These are phyloP conservation scores for Serendipita sp. DNA, from an alignment of 1,284 basidiomycete species.

Conservation along the genomic window DNA sequence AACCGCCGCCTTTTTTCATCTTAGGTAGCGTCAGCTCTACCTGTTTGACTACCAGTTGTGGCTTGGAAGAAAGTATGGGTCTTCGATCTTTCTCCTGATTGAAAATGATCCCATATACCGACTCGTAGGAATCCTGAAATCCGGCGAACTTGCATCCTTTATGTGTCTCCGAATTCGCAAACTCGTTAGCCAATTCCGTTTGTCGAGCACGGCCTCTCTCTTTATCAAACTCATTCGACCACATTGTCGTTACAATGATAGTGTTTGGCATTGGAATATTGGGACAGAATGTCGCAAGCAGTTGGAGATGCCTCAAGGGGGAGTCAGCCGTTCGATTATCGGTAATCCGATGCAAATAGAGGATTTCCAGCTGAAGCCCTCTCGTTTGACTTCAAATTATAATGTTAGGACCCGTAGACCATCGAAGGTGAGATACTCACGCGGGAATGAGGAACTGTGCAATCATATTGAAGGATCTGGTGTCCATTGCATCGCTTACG, in stretches of 20 bases:
- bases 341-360: conserved; percentile 22
- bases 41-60: no score
- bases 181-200: conserved; percentile 15
- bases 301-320: conserved; percentile 16
- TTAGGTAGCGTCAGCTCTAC: no score
- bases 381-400: conserved; percentile 14
- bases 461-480: no score
- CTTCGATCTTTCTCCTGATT: no score
- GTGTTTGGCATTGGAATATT: conserved; percentile 15
- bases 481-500: no score
- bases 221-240: conserved; percentile 16
- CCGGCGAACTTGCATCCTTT: conserved; percentile 11
- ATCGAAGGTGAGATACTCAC: no score
- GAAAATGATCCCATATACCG: no score
- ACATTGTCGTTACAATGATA: conserved; percentile 23
- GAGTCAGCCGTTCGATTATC: conserved; percentile 17
- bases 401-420: no score
- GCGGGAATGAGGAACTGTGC: no score
- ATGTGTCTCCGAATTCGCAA: conserved; percentile 15
- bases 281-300: conserved; percentile 21
- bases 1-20: no score
- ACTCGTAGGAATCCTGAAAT: no score
- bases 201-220: conserved; percentile 13
- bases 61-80: no score
- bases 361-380: conserved; percentile 17